Evolutionary conservation across 257 asterid species (phyloP), one percentile per base, ranked within the genome.

Genomic region (Paraleonurus japonicus): DNA sequence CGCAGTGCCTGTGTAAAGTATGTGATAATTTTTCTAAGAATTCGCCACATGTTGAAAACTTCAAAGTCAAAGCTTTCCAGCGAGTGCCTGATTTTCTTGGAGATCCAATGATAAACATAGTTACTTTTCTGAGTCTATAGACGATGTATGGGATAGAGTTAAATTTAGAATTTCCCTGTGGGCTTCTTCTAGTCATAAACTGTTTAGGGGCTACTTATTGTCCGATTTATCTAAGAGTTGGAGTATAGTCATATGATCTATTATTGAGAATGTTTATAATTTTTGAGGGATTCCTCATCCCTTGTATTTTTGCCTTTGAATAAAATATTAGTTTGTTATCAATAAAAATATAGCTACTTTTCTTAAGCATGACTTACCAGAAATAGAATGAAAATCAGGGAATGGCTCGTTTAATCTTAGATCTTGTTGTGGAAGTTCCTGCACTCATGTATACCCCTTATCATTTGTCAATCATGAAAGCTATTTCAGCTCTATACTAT

Each of bases 361-460:
- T 22, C 17, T 4, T 55, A 30, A 54, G 28, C 53, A 35, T 17
- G 43, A 54, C 76, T 72, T 82, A 93, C 98, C 96, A 47, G 88
- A 69, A 77, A 86, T 82, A 61, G 90, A 76, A 69, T 69, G 91
- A 81, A 82, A 84, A 75, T 83, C 83, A 69, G 93, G 81, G 59
- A 71, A 65, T 35, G 88, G 72, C 64, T 85, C 95, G 74, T 90
- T 84, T 67, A 84, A 78, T 70, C 92, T 88, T 71, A 76, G 82
- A 65, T 87, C 96, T n/a, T 84, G 96, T 75, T 95, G 85, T 19
- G 88, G 85, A 73, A 75, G 76, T 83, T 85, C 85, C 99, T 94
- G 86, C 79, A 82, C 17, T 71, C 75, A 60, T n/a, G n/a, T n/a
- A n/a, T n/a, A n/a, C n/a, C n/a, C n/a, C n/a, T n/a, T n/a, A n/a